These are phyloP conservation scores for Candida loeiensis DNA, from an alignment of 805 yeast genomes.

Conservation along the genomic window DNA sequence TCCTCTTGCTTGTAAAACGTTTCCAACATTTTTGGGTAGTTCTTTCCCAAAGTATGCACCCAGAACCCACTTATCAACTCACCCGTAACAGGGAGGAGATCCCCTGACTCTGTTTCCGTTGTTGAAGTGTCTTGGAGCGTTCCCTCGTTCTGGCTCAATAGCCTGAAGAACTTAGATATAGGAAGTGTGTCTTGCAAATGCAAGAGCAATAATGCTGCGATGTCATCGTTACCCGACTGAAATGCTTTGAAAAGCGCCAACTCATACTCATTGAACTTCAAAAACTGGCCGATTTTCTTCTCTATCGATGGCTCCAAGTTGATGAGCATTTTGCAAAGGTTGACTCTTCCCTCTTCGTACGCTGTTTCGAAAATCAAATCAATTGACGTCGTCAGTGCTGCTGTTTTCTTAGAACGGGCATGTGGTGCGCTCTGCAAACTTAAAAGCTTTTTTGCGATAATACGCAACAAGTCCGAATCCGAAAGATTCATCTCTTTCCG, in stretches of 20 bases:
- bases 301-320: slow-evolving; percentile 63
- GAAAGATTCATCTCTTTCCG: slow-evolving; percentile 47
- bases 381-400: slow-evolving; percentile 37
- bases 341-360: slow-evolving; percentile 74
- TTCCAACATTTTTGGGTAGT: slow-evolving; percentile 21
- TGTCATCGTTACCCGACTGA: slow-evolving; percentile 56
- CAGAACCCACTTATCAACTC: slow-evolving; percentile 38
- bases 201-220: slow-evolving; percentile 55
- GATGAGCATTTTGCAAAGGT: slow-evolving; percentile 63
- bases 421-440: slow-evolving; percentile 14
- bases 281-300: slow-evolving; percentile 54
- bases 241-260: slow-evolving; percentile 67
- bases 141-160: slow-evolving; percentile 48
- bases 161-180: slow-evolving; percentile 63
- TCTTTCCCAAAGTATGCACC: slow-evolving; percentile 28
- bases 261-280: slow-evolving; percentile 70
- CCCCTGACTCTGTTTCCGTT: slow-evolving; percentile 16
- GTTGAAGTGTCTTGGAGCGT: slow-evolving; percentile 30
- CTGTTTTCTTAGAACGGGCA: slow-evolving; percentile 26
- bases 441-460: slow-evolving; percentile 46
- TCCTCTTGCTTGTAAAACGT: slow-evolving; percentile 32
- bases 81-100: slow-evolving; percentile 31
- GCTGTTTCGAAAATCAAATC: slow-evolving; percentile 62
- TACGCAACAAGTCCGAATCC: slow-evolving; percentile 56
- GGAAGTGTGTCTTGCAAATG: slow-evolving; percentile 54